Base-by-base conservation (phyloP, 2,329 filamentous ascomycete species). In the Trichoderma gracile region DNA sequence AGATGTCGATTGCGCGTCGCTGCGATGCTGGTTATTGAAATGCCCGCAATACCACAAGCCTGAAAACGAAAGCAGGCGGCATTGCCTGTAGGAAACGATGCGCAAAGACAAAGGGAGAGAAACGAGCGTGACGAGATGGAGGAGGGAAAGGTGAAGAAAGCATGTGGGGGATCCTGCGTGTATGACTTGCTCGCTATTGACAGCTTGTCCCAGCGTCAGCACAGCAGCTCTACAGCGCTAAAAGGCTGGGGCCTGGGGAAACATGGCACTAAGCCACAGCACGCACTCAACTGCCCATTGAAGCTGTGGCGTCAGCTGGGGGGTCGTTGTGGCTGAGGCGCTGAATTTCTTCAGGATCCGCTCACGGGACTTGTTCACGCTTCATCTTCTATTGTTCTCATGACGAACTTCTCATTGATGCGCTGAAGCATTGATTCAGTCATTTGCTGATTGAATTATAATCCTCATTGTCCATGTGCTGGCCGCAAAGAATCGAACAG, bases 131-230 rank as follows among this genome's bases (percentile, higher is more conserved):
- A 14, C 2, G 33, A 14, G 12, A 14, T 14, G 12, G 33, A 38
- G 10, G 54, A 42, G 52, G 21, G 47, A 63, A 43, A 63, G 42
- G 30, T 52, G 49, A 30, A 46, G 46, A 57, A 53, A 65, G 64
- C 56, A 65, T 63, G 64, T 65, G 64, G 64, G 64, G 64, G 59
- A 63, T 42, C 17, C 58, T 56, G 50, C 56, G 40, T 57, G 63
- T 49, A 61, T 60, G 47, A 65, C 63, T 61, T 61, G 63, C 63
- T 49, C 47, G n/a, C 33, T 65, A 60, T 55, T 55, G 57, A 65
- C 63, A 61, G 45, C 63, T 65, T 60, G 63, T 54, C 47, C 54
- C 50, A 57, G 57, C 57, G 6, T 30, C 42, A 27, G 56, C 50
- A 17, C 47, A 60, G 30, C 30, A 33, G 30, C 30, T 33, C 30